Evolutionary conservation across 208 protist species (phyloP).

Genomic region (Strigomonas oncopelti): DNA sequence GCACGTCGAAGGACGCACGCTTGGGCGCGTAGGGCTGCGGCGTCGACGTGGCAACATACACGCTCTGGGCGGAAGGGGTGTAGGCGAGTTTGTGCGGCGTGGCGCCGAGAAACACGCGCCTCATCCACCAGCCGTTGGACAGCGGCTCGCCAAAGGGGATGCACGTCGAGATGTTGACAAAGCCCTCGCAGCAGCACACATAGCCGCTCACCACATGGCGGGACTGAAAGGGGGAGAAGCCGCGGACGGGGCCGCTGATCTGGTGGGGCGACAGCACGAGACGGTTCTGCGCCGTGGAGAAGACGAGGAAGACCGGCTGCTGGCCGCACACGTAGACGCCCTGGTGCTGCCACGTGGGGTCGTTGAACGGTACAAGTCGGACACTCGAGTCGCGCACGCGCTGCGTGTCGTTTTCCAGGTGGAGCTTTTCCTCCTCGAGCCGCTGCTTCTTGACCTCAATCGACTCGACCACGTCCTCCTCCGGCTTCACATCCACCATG

Average conservation of each 20-base stretch:
- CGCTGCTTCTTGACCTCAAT: conserved; percentile 72
- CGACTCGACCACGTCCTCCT: conserved; percentile 70
- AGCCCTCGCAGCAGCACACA: conserved; percentile 79
- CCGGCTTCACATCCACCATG: conserved; percentile 65
- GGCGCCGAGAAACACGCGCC: conserved; percentile 61
- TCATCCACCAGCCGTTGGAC: conserved; percentile 61
- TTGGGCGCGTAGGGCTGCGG: conserved; percentile 59
- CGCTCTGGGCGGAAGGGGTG: conserved; percentile 50
- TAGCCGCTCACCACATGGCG: conserved; percentile 48
- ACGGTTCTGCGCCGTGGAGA: conserved; percentile 32
- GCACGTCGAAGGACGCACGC: conserved; percentile 79
- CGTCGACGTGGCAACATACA: conserved; percentile 69
- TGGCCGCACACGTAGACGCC: conserved; percentile 86
- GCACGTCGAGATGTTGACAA: conserved; percentile 75
- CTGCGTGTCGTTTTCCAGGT: conserved; percentile 56
- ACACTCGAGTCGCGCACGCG: conserved; percentile 61
- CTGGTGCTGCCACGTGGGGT: conserved; percentile 29
- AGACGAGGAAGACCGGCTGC: conserved; percentile 76
- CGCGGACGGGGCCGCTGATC: conserved; percentile 45
- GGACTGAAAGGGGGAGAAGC: conserved; percentile 72
- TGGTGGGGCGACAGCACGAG: conserved; percentile 69
- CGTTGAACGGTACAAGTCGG: conserved; percentile 54
- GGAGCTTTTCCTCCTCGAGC: conserved; percentile 46
- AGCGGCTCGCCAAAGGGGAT: conserved; percentile 45
- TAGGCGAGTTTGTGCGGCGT: conserved; percentile 84